Percentiles rank a stretch among this genome's conserved stretches.
These are phyloP conservation scores for Glomus cerebriforme DNA, from an alignment of 192 early-diverging fungal genomes.

Conservation along the genomic window DNA sequence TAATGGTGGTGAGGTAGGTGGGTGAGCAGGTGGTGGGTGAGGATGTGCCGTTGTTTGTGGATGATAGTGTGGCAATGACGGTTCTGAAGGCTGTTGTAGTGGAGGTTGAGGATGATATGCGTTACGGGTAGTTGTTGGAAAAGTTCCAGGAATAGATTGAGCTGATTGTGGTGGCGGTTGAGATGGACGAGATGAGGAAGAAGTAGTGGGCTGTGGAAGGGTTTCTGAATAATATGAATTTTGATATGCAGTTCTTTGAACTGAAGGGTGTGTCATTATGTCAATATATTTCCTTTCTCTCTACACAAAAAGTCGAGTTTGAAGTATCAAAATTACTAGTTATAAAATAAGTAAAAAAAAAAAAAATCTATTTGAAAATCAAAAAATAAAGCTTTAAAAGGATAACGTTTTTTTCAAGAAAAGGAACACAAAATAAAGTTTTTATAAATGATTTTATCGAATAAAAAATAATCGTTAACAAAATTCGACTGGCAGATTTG, in stretches of 20 bases:
- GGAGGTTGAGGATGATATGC: neutral
- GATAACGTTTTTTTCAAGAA: no score
- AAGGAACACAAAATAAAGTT: neutral
- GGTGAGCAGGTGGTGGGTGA: slow-evolving; percentile 3
- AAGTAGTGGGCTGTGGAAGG: neutral
- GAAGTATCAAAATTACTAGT: no score
- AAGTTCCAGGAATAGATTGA: slow-evolving; percentile 1
- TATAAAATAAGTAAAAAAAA: no score
- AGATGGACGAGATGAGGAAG: slow-evolving; percentile 6
- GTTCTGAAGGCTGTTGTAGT: neutral
- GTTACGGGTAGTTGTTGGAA: neutral
- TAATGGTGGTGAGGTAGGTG: slow-evolving; percentile 10
- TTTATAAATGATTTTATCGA: neutral
- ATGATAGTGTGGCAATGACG: slow-evolving; percentile 15
- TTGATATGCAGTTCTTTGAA: slow-evolving; percentile 3
- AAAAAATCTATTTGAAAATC: neutral
- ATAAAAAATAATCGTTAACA: no score
- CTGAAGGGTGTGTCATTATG: slow-evolving; percentile 8
- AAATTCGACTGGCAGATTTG: no score
- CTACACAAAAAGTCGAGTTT: no score
- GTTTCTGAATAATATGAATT: slow-evolving; percentile 8
- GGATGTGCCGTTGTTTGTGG: neutral
- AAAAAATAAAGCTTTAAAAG: neutral
- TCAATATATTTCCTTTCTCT: neutral
- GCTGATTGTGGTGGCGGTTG: neutral